These are phyloP conservation scores for Suhomyces bribrorum DNA, from an alignment of 1,139 yeast species.

Conservation along the genomic window DNA sequence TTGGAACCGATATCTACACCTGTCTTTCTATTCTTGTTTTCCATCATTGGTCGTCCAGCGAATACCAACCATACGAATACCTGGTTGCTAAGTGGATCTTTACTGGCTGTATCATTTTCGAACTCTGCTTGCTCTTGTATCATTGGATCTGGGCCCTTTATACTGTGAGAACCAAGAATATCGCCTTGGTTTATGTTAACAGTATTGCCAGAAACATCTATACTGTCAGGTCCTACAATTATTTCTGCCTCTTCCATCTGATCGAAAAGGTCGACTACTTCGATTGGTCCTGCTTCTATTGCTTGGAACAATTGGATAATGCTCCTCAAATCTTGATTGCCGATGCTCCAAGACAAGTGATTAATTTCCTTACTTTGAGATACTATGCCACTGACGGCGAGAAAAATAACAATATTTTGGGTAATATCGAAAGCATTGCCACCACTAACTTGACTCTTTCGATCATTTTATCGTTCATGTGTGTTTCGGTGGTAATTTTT, in stretches of 20 bases:
- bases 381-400: conserved; percentile 52
- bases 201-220: conserved; percentile 60
- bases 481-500: conserved; percentile 77
- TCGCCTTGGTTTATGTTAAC: conserved; percentile 72
- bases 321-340: conserved; percentile 69
- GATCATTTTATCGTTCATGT: conserved; percentile 70
- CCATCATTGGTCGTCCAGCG: conserved; percentile 67
- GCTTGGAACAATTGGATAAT: conserved; percentile 65
- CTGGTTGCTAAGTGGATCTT: conserved; percentile 73
- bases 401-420: conserved; percentile 44
- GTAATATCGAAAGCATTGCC: conserved; percentile 61
- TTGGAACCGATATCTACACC: conserved; percentile 78
- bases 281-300: conserved; percentile 69
- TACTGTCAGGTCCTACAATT: conserved; percentile 57
- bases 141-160: conserved; percentile 62
- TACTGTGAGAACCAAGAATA: conserved; percentile 60
- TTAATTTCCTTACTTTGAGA: conserved; percentile 73
- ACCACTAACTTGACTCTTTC: conserved; percentile 63
- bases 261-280: conserved; percentile 66
- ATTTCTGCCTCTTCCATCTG: conserved; percentile 71
- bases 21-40: conserved; percentile 74
- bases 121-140: conserved; percentile 58
- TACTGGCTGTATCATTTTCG: conserved; percentile 80
- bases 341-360: conserved; percentile 87
- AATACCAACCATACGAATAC: conserved; percentile 59